Evolutionary conservation across 768 basidiomycete genomes (phyloP), one percentile per base, ranked within the genome.

Genomic region (Russula vinacea): DNA sequence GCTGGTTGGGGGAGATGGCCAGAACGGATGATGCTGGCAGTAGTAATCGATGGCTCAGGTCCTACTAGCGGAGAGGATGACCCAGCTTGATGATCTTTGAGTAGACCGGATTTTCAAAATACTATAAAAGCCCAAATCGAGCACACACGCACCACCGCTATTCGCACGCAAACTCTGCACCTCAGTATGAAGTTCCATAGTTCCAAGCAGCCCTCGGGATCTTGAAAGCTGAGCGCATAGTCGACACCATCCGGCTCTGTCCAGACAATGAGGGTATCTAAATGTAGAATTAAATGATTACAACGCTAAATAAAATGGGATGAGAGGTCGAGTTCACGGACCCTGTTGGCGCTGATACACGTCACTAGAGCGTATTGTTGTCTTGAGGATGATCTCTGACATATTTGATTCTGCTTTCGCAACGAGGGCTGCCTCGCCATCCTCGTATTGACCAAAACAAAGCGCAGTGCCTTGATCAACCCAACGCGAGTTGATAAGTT

Each of bases 231-330:
- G 58, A 99, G 80, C 2, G 96, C 96, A 73, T 97, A 95, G 75
- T 99, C 97, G 42, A 90, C 86, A 33, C 92, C 92, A 67, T 92
- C 89, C 1, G 92, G 90, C 73, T 98, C 96, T 4, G 96, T 98
- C 97, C 97, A 99, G 22, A 98, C 96, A 70, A 99, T 98, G 54
- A 99, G 83, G 14, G 97, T 99, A 72, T 98, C 96, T 95, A 76
- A 40, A 32, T 39, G 54, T n/a, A 54, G 57, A 66, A 40, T 45
- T 45, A 51, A 19, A 54, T 57, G 62, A 47, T 58, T 55, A 29
- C 35, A 52, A 13, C 32, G 22, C 55, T 19, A 29, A 62, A 44
- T 47, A 53, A 66, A 42, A 65, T 19, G 56, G 56, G 32, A 5
- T 22, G 61, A 56, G 39, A 22, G 58, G 54, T 40, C 29, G 42